Percentiles rank a stretch among this genome's conserved stretches.
These are phyloP conservation scores for Coemansia sp. DNA, from an alignment of 192 early-diverging fungal species.

Conservation along the genomic window DNA sequence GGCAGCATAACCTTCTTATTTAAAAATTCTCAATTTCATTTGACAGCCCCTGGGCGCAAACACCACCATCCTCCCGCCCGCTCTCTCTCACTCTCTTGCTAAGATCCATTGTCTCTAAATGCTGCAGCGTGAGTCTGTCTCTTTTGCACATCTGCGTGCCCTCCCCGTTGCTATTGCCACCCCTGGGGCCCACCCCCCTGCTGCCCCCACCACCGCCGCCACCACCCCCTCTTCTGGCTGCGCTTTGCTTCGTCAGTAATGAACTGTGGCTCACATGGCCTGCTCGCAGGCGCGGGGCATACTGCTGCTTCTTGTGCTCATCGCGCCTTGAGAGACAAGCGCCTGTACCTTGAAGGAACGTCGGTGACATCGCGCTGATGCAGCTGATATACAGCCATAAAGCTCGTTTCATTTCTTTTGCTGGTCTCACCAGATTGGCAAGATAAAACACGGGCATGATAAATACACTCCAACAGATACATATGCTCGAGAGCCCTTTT, in stretches of 20 bases:
- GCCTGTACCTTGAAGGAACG: neutral
- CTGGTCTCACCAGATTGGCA: neutral
- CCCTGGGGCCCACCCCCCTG: slow-evolving; percentile 17
- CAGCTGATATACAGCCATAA: slow-evolving; percentile 8
- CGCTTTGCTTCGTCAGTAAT: neutral
- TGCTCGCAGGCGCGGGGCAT: neutral
- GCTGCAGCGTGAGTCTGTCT: slow-evolving; percentile 30
- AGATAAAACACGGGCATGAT: slow-evolving; percentile 8
- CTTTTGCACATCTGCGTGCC: neutral
- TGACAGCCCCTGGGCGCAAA: slow-evolving; percentile 32
- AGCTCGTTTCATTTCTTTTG: neutral
- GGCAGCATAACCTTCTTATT: slow-evolving; percentile 28
- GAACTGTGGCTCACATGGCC: slow-evolving; percentile 6
- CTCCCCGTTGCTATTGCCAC: slow-evolving; percentile 11
- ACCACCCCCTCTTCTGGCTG: slow-evolving; percentile 5
- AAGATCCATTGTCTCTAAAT: slow-evolving; percentile 48
- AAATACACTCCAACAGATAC: neutral
- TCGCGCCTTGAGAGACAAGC: neutral
- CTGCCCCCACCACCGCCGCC: slow-evolving; percentile 9
- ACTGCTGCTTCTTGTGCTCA: neutral
- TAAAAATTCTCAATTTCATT: slow-evolving; percentile 33
- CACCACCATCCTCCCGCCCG: neutral
- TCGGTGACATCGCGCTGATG: neutral
- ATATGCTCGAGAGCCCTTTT: neutral
- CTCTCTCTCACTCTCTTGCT: slow-evolving; percentile 15